Evolutionary conservation across 371 early-diverging fungal species (phyloP).

Genomic region (Rhizomucor miehei): DNA sequence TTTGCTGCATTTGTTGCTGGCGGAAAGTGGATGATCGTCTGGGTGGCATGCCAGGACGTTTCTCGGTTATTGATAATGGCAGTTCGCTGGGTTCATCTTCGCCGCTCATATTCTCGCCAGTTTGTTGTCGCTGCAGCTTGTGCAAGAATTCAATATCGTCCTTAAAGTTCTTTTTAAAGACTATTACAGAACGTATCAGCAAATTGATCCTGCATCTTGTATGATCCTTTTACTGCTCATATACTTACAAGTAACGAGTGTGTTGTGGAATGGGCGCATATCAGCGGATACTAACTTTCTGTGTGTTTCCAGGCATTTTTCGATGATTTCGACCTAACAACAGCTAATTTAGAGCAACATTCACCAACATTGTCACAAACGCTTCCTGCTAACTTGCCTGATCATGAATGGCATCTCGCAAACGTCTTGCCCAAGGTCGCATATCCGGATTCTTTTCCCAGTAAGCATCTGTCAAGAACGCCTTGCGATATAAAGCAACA

Average conservation of each 20-base stretch:
- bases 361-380: too few relatives aligned
- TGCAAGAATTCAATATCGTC: conserved; percentile 54
- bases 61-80: conserved; percentile 1
- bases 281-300: conserved; percentile 58
- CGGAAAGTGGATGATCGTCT: conserved; percentile 1
- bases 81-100: conserved; percentile 8
- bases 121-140: conserved; percentile 16
- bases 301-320: conserved; percentile 64
- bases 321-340: conserved; percentile 62
- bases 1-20: conserved; percentile 8
- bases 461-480: conserved; percentile 59
- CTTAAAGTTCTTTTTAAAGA: conserved; percentile 69
- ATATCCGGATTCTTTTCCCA: conserved; percentile 44
- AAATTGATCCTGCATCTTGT: neutral
- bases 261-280: conserved; percentile 77
- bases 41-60: conserved; percentile 4
- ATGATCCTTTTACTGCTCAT: neutral
- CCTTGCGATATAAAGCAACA: conserved; percentile 70
- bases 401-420: conserved; percentile 61
- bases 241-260: conserved; percentile 60
- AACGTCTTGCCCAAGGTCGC: conserved; percentile 42
- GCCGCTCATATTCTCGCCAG: conserved; percentile 15
- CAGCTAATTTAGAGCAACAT: too few relatives aligned
- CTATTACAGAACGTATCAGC: conserved; percentile 21
- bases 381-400: conserved; percentile 44